Percentiles rank a stretch among this genome's conserved stretches.
These are phyloP conservation scores for Prototheca wickerhamii DNA, from an alignment of 163 green algal species.

Conservation along the genomic window DNA sequence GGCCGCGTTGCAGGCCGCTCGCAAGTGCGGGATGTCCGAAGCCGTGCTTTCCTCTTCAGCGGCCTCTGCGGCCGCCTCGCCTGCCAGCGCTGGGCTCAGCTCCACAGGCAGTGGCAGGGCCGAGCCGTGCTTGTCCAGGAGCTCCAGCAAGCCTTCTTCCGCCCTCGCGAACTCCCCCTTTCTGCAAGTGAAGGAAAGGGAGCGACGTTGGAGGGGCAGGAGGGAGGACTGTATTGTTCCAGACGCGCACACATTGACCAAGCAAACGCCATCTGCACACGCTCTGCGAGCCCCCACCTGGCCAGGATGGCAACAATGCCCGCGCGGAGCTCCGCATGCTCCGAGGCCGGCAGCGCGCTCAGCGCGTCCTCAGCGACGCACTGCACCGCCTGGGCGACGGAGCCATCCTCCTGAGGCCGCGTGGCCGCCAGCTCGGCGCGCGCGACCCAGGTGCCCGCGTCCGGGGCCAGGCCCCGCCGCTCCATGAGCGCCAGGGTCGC, in stretches of 20 bases:
- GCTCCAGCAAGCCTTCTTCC: background rate
- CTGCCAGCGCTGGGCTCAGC: background rate
- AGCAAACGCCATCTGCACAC: background rate
- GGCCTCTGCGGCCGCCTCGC: too few relatives aligned
- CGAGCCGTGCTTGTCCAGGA: background rate
- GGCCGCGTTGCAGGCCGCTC: background rate
- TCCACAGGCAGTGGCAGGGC: background rate
- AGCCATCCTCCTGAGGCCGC: background rate
- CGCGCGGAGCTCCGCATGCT: background rate
- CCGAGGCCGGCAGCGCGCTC: background rate
- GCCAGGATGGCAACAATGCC: too few relatives aligned
- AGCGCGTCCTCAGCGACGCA: background rate
- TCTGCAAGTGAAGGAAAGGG: background rate
- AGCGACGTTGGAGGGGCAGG: too few relatives aligned
- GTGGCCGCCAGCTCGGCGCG: too few relatives aligned
- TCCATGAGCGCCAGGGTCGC: constrained; percentile 7
- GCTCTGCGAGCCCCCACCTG: background rate
- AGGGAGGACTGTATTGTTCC: too few relatives aligned
- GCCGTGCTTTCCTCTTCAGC: too few relatives aligned
- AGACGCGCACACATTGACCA: too few relatives aligned
- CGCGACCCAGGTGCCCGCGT: constrained; percentile 11
- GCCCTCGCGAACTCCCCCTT: background rate
- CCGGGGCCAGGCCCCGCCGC: constrained; percentile 14
- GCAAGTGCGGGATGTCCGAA: background rate
- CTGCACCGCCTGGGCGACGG: background rate